These are phyloP conservation scores for Cercospora canescens DNA, from an alignment of 2,329 filamentous ascomycete genomes.

Conservation along the genomic window DNA sequence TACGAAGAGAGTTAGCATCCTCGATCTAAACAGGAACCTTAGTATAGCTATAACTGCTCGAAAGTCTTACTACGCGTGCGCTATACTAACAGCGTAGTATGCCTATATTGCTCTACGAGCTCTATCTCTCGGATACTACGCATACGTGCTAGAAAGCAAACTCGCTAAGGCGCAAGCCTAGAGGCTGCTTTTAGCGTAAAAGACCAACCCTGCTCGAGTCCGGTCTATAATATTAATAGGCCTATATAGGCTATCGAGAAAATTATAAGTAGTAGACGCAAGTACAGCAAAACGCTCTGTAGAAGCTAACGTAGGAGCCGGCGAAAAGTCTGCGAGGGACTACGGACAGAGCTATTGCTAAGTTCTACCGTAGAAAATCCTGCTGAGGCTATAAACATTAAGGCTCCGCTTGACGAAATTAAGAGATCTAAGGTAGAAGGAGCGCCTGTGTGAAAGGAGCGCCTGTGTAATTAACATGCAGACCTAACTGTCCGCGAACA, in stretches of 20 bases:
- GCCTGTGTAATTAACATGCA: not conserved
- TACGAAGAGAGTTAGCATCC: not conserved
- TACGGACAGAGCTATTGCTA: not conserved
- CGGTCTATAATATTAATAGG: not conserved
- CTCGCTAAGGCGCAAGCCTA: not conserved
- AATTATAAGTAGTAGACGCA: not conserved
- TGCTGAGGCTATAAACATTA: not conserved
- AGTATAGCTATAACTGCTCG: not conserved
- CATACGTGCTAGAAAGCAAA: constrained; percentile 1
- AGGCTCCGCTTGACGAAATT: not conserved
- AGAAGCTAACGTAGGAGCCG: not conserved
- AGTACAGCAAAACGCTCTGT: not conserved
- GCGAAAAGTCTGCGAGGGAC: constrained; percentile 5
- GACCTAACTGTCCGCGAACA: not conserved
- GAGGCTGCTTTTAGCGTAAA: not conserved
- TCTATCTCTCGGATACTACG: constrained; percentile 1
- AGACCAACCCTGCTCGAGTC: not conserved
- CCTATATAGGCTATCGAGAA: constrained; percentile 1
- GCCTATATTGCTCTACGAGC: not conserved
- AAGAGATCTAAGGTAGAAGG: not conserved
- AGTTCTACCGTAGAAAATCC: not conserved
- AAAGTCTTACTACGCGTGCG: constrained; percentile 2
- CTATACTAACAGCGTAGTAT: not conserved
- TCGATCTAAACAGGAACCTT: not conserved
- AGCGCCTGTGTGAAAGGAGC: not conserved